Evolutionary conservation across 2,329 filamentous ascomycete species (phyloP), one percentile per base, ranked within the genome.

Genomic region (Thielaviopsis punctulata): DNA sequence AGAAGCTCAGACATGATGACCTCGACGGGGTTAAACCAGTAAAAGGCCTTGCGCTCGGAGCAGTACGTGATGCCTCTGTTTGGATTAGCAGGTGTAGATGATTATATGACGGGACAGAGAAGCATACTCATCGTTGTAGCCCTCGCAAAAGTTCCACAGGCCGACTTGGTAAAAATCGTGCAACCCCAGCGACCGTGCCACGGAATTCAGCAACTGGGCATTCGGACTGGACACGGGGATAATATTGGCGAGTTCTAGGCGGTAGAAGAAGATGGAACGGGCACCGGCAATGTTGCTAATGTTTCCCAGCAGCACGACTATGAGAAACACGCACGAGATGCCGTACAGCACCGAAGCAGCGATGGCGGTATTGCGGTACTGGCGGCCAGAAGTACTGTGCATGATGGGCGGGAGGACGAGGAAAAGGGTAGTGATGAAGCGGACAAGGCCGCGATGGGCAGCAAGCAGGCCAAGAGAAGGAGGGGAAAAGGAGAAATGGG

Each of bases 131-230:
- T 76, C 73, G 52, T 77, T 70, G 65, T 89, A 93, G 19, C 89
- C 89, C 64, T 94, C 86, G 66, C 90, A 96, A 65, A 84, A 95
- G 55, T 81, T 83, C 90, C 90, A 96, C 41, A 95, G 68, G 5
- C 89, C 89, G 24, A 94, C 84, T 60, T 88, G 84, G 66, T 95
- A 95, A 67, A 94, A 95, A 66, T 95, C 90, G 64, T 94, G 87
- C 48, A 95, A 73, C 25, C 89, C 90, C 51, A 95, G 72, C 21
- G 83, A 86, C 49, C 86, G 81, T 3, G 88, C 87, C 58, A 95
- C 88, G 45, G 81, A 87, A 69, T 94, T 94, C 66, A 94, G 83
- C 45, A 95, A 73, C 22, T 74, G 68, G 9, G 80, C 79, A 62
- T 88, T 83, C 43, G 83, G 82, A 15, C 86, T 76, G 4, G 76